Evolutionary conservation across 2,329 filamentous ascomycete species (phyloP), one percentile per base, ranked within the genome.

Genomic region (Cladosporium halotolerans): DNA sequence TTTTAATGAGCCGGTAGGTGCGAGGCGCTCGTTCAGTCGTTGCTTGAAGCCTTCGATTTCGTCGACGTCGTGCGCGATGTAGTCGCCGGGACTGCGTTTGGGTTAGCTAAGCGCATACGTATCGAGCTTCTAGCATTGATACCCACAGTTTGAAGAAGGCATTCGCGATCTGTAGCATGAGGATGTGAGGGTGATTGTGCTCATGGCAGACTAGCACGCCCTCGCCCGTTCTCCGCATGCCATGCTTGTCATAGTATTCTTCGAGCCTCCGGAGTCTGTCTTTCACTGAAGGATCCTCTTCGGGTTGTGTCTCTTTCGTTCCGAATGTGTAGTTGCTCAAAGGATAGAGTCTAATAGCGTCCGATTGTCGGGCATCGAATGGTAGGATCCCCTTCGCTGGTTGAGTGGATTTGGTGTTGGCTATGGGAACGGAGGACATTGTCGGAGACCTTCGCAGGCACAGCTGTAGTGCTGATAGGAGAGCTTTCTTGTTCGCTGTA

Each of bases 81-180:
- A 99, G 73, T 97, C 93, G 55, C 93, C 93, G 0, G 93, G 93
- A 46, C 82, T 84, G 57, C 23, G 16, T 9, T 4, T n/a, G 10
- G 32, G 43, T 42, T 14, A 46, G 45, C 14, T 19, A 11, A 5
- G 40, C n/a, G 11, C 2, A n/a, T 10, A 2, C 13, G 7, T 4
- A 14, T 5, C 19, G 8, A 18, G 6, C 16, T 9, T 11, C 11
- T 3, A 10, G 9, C 40, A n/a, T 19, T 19, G 14, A 8, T 39
- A 66, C 76, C 13, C 73, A 84, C 70, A 99, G 81, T 76, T 99
- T 99, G 78, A 99, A 99, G 76, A 99, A 99, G 19, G 93, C 92
- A 71, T 99, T 99, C 50, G 93, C 93, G 66, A 99, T 99, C 78
- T 99, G 93, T 58, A 99, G 80, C 93, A 99, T 97, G 61, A 99